Evolutionary conservation across 768 basidiomycete species (phyloP).

Genomic region (Lactarius indigo): DNA sequence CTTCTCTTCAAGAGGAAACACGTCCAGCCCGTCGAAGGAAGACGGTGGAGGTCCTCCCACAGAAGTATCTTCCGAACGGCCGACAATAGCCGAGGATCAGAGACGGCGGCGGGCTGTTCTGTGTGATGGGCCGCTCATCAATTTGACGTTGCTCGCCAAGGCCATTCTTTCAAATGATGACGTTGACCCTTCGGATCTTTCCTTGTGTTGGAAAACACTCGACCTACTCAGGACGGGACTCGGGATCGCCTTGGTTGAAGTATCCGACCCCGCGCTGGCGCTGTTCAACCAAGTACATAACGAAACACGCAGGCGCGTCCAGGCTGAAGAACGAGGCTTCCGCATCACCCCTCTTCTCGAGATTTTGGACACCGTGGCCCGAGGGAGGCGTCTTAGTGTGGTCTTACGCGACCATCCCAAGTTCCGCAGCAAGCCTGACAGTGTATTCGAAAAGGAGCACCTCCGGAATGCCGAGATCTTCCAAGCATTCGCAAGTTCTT

Average conservation of each 20-base stretch:
- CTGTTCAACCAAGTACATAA: neutral
- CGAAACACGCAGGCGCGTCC: neutral
- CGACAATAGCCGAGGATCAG: neutral
- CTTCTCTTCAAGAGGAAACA: neutral
- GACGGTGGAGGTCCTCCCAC: neutral
- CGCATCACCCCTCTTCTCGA: constrained; percentile 5
- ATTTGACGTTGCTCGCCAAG: constrained; percentile 1
- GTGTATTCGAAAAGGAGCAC: constrained; percentile 12
- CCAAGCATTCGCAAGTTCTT: constrained; percentile 4
- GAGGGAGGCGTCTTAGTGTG: constrained; percentile 1
- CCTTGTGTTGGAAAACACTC: constrained; percentile 14
- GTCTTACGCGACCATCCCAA: neutral
- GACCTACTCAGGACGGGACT: constrained; percentile 9
- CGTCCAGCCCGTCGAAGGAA: no score
- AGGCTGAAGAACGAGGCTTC: neutral
- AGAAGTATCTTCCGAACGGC: neutral
- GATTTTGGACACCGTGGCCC: neutral
- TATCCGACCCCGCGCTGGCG: neutral
- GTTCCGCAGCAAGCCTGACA: constrained; percentile 3
- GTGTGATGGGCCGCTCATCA: constrained; percentile 9
- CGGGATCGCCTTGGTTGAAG: neutral
- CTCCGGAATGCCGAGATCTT: constrained; percentile 5
- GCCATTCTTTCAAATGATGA: neutral
- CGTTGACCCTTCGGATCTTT: neutral
- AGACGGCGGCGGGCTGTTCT: neutral